Conservation (phyloP, 2,329 filamentous ascomycete genomes). For the Falciphora oryzae region DNA sequence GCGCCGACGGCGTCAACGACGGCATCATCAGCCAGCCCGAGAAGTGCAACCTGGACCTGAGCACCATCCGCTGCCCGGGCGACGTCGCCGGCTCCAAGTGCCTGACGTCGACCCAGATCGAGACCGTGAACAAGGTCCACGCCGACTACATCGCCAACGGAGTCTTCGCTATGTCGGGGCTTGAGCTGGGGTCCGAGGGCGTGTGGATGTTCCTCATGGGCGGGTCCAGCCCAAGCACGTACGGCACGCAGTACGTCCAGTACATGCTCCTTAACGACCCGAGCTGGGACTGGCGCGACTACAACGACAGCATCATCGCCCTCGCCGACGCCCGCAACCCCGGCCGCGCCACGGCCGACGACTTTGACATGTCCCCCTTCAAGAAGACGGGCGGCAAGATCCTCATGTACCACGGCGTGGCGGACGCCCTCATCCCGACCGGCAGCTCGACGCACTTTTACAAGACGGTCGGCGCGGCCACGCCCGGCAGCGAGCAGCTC, state of each 20-base stretch:
- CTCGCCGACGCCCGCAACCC: conserved; percentile 29
- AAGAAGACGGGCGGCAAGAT: conserved; percentile 35
- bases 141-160: conserved; percentile 23
- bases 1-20: conserved; percentile 34
- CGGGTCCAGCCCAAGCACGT: conserved; percentile 25
- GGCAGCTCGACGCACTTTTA: conserved; percentile 30
- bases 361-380: conserved; percentile 33
- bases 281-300: conserved; percentile 27
- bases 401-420: conserved; percentile 39
- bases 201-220: conserved; percentile 28
- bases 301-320: conserved; percentile 26
- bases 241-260: conserved; percentile 29
- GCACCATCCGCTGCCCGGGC: conserved; percentile 8
- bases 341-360: conserved; percentile 31
- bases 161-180: conserved; percentile 33
- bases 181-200: conserved; percentile 41
- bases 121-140: conserved; percentile 24
- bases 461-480: conserved; percentile 21
- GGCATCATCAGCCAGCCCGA: conserved; percentile 27
- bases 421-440: conserved; percentile 35
- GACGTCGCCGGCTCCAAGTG: conserved; percentile 24
- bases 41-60: conserved; percentile 19
- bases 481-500: conserved; percentile 25
- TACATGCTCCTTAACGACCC: conserved; percentile 36
- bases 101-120: conserved; percentile 34